Evolutionary conservation across 257 asterid genomes (phyloP).

Genomic region (Solanum pennellii): DNA sequence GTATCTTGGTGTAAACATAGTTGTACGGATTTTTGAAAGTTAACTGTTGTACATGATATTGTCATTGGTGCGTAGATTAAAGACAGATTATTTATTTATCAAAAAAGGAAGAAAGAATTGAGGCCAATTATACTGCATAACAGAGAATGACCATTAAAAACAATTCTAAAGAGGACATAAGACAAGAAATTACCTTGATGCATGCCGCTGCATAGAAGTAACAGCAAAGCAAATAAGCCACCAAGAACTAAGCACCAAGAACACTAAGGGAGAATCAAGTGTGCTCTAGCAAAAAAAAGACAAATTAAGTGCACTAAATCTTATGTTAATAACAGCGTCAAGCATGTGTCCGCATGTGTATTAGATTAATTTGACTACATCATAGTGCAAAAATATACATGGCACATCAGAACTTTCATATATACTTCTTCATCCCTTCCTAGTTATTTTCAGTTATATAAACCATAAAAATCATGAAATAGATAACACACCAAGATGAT

Average conservation of each 20-base stretch:
- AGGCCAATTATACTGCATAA: neutral
- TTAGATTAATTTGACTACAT: neutral
- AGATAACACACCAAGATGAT: too few species aligned
- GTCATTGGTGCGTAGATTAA: neutral
- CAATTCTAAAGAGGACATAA: neutral
- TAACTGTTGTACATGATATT: neutral
- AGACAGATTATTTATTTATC: neutral
- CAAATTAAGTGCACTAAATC: neutral
- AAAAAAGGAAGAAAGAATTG: neutral
- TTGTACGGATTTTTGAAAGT: neutral
- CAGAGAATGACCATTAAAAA: neutral
- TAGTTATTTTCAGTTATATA: too few species aligned
- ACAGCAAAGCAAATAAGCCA: conserved; percentile 21
- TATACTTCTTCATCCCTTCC: neutral
- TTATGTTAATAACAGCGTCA: neutral
- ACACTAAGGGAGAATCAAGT: conserved; percentile 55
- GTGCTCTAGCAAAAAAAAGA: conserved; percentile 55
- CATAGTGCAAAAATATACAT: neutral
- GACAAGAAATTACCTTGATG: conserved; percentile 13
- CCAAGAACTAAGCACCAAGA: conserved; percentile 36
- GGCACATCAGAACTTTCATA: neutral
- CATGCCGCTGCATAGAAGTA: conserved; percentile 23
- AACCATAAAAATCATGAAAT: too few species aligned
- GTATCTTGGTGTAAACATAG: neutral
- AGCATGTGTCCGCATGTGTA: neutral